These are phyloP conservation scores for Myriosclerotinia duriaeana DNA, from an alignment of 2,329 filamentous ascomycete species.

Conservation along the genomic window DNA sequence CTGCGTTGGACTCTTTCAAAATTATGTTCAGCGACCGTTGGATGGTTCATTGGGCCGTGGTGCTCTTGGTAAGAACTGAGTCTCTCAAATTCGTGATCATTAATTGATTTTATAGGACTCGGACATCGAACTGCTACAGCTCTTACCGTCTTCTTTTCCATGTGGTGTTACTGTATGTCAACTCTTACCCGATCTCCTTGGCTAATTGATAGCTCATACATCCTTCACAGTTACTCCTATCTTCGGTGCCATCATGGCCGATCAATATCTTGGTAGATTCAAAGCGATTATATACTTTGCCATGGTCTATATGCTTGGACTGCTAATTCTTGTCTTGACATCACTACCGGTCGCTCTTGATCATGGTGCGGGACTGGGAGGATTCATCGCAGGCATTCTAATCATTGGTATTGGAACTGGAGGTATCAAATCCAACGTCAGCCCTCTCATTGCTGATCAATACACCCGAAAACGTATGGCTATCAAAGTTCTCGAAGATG, in stretches of 20 bases:
- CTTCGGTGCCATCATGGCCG: slow-evolving; percentile 49
- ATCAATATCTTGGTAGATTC: slow-evolving; percentile 60
- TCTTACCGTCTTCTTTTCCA: slow-evolving; percentile 51
- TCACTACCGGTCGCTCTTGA: slow-evolving; percentile 50
- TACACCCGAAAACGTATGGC: slow-evolving; percentile 46
- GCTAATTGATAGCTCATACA: background rate
- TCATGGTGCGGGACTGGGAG: slow-evolving; percentile 48
- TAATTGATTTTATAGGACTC: slow-evolving; percentile 42
- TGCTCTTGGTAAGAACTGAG: slow-evolving; percentile 43
- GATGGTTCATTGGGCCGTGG: slow-evolving; percentile 40
- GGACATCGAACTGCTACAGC: slow-evolving; percentile 56
- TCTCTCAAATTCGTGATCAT: too few relatives aligned
- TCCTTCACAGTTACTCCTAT: slow-evolving; percentile 36
- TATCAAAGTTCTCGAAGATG: slow-evolving; percentile 49
- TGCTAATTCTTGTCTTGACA: slow-evolving; percentile 53
- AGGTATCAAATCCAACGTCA: slow-evolving; percentile 66
- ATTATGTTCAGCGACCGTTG: slow-evolving; percentile 55
- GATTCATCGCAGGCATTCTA: slow-evolving; percentile 53
- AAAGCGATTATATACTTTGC: slow-evolving; percentile 57
- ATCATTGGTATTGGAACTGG: slow-evolving; percentile 49
- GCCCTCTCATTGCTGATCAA: slow-evolving; percentile 62
- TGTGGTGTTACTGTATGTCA: slow-evolving; percentile 50
- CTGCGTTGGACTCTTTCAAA: slow-evolving; percentile 60
- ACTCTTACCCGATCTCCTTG: background rate
- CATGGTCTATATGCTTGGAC: slow-evolving; percentile 51